These are phyloP conservation scores for Plasmodium knowlesi DNA, from an alignment of 169 alveolate genomes.

Conservation along the genomic window DNA sequence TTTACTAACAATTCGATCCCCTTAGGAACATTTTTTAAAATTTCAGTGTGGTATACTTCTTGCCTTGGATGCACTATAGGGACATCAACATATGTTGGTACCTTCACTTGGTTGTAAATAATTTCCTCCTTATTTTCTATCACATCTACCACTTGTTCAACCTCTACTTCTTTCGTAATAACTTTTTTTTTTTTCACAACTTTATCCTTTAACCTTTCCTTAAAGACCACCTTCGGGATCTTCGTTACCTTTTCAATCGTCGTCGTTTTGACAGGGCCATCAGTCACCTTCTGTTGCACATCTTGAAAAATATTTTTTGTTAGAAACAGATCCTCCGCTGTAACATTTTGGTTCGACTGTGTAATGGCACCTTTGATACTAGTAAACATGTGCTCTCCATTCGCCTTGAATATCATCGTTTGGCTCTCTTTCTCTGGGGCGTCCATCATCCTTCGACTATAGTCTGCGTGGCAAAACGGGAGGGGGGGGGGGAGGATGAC, in stretches of 20 bases:
- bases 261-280: constrained; percentile 30
- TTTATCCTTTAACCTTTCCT: constrained; percentile 1
- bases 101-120: constrained; percentile 37
- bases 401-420: not conserved
- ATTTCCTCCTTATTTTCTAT: constrained; percentile 17
- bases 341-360: not conserved
- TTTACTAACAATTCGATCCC: constrained; percentile 37
- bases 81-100: constrained; percentile 19
- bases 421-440: not conserved
- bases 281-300: constrained; percentile 9
- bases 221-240: constrained; percentile 14
- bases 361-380: not conserved
- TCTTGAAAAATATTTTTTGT: constrained; percentile 11
- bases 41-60: constrained; percentile 20
- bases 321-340: constrained; percentile 14
- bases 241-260: constrained; percentile 35
- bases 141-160: constrained; percentile 8
- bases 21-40: constrained; percentile 27
- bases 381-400: not conserved
- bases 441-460: not conserved
- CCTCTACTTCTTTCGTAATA: not conserved
- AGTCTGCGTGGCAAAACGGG: not conserved
- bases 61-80: constrained; percentile 44
- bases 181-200: not conserved
- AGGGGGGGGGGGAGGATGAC: too few relatives aligned